phyloP scores from a whole-genome alignment of 202 grass and related monocot genomes.

The Hordeum pubiflorum region DNA sequence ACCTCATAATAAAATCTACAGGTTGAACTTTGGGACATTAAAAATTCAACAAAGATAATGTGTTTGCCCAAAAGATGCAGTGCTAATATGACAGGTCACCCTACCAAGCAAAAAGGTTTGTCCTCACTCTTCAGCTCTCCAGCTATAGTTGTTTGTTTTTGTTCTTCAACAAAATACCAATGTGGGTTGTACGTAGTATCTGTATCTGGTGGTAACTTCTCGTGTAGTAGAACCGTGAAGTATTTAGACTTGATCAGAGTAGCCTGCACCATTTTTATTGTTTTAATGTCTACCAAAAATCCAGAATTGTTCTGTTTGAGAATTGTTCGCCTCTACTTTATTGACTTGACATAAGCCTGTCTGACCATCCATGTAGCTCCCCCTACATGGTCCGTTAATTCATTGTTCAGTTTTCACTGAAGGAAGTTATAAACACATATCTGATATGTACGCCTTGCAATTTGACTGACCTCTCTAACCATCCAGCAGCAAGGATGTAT shows the following conservation, averaged over 20 bases:
- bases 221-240: neutral
- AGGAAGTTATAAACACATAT: neutral
- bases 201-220: neutral
- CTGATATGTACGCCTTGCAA: neutral
- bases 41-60: slow-evolving; percentile 50
- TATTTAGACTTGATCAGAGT: slow-evolving; percentile 1
- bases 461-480: neutral
- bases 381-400: neutral
- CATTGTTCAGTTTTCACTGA: neutral
- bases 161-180: slow-evolving; percentile 12
- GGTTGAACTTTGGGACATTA: slow-evolving; percentile 88
- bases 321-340: no score
- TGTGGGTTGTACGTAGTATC: neutral
- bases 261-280: neutral
- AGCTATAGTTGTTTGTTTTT: slow-evolving; percentile 1
- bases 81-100: slow-evolving; percentile 19
- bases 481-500: neutral
- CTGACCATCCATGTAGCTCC: neutral
- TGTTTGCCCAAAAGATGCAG: slow-evolving; percentile 47
- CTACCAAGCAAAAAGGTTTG: slow-evolving; percentile 66
- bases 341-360: no score
- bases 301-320: neutral
- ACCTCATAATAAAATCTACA: slow-evolving; percentile 29
- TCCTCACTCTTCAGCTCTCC: neutral
- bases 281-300: neutral